These are phyloP conservation scores for Xylariaceae sp. DNA, from an alignment of 2,329 filamentous ascomycete species.

Conservation along the genomic window DNA sequence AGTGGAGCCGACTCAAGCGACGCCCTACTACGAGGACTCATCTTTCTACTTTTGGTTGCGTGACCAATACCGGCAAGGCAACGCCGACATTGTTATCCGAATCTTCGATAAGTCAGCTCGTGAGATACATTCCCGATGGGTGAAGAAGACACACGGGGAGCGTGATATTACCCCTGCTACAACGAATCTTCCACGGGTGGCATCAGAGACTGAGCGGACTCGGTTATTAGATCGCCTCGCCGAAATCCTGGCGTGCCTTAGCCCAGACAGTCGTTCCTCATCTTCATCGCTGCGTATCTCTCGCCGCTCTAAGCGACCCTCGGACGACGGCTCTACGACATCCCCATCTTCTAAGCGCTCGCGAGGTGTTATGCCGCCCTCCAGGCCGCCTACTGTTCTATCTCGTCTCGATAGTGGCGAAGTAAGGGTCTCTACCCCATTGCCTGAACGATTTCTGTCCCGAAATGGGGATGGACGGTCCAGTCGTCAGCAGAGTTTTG, in stretches of 20 bases:
- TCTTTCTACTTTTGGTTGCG: conserved; percentile 25
- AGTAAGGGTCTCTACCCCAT: conserved; percentile 20
- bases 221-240: conserved; percentile 22
- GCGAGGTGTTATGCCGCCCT: conserved; percentile 13
- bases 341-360: conserved; percentile 23
- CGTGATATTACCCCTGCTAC: conserved; percentile 21
- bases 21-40: conserved; percentile 24
- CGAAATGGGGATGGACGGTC: conserved; percentile 3
- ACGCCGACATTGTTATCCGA: conserved; percentile 15
- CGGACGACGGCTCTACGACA: conserved; percentile 21
- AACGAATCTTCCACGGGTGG: conserved; percentile 22
- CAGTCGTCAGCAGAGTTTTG: conserved; percentile 2
- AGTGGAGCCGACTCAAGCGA: conserved; percentile 15
- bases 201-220: conserved; percentile 26
- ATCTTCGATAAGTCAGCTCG: conserved; percentile 24
- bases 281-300: conserved; percentile 13
- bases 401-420: conserved; percentile 25
- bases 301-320: conserved; percentile 25
- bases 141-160: conserved; percentile 26
- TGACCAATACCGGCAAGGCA: conserved; percentile 23
- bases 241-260: conserved; percentile 22
- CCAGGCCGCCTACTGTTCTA: conserved; percentile 21
- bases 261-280: conserved; percentile 9
- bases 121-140: conserved; percentile 28
- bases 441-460: conserved; percentile 14